Evolutionary conservation across 306 rosid genomes (phyloP), one percentile per base, ranked within the genome.

Genomic region (Pyrus betulifolia): DNA sequence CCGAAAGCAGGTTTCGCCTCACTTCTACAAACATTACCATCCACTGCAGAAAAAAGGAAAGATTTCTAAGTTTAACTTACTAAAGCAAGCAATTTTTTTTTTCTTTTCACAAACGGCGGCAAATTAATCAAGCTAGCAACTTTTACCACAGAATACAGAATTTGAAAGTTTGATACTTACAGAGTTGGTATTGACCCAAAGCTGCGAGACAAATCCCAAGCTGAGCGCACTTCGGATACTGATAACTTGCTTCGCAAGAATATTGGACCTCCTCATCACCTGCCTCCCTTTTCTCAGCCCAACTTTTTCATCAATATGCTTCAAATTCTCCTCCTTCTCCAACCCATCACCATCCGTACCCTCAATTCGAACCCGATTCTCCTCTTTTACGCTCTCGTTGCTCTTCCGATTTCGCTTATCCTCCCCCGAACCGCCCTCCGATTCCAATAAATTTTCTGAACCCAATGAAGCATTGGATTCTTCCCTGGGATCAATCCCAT

Each of bases 171-270:
- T 31, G 15, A 4, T 64, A 8, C 76, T 93, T 85, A 95, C 99
- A 70, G 93, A 74, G 21, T 79, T 78, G 1, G 92, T 82, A 72
- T 95, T 93, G 35, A 95, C 96, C 99, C 97, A 95, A 79, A 95
- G 97, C 97, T 95, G 93, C 22, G 99, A 87, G 68, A 92, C 85
- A 21, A 92, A 93, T 25, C 99, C 99, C 88, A 92, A 85, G 74
- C 92, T 86, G 59, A 89, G 87, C 63, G 99, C 98, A 85, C 80
- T 86, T 40, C 83, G 81, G 70, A 88, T 81, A 71, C 96, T 89
- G 76, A 95, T 85, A 15, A 95, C 96, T 67, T 92, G 98, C 81
- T 95, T 95, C 2, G 97, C 97, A 84, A 95, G 83, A 86, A 95
- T 84, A 81, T 74, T 86, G 3, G 99, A 90, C 87, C 97, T 86